Percentiles rank a stretch among this genome's conserved stretches.
Evolutionary conservation across 371 early-diverging fungal species (phyloP).

Genomic region (Rhizopus microsporus): DNA sequence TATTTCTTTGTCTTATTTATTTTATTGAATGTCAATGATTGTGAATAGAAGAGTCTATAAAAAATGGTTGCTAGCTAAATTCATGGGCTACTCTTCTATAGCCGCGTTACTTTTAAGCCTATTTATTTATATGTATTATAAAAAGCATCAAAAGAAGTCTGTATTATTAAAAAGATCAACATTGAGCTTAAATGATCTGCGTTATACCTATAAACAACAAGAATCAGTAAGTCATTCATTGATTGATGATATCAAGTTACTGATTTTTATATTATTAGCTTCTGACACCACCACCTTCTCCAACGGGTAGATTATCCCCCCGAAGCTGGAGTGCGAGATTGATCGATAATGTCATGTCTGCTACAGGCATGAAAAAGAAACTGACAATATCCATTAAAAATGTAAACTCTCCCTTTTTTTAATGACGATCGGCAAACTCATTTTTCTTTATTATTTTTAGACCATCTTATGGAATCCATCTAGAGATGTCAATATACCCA

Average conservation of each 20-base stretch:
- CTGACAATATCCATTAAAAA: constrained; percentile 48
- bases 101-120: neutral
- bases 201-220: too few species aligned
- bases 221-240: neutral
- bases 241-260: neutral
- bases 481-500: constrained; percentile 43
- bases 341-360: constrained; percentile 29
- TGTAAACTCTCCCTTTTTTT: constrained; percentile 22
- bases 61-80: neutral
- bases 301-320: constrained; percentile 7
- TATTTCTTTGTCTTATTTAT: neutral
- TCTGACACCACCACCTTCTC: constrained; percentile 20
- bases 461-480: constrained; percentile 53
- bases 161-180: too few species aligned
- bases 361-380: constrained; percentile 22
- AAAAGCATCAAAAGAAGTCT: neutral
- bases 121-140: neutral
- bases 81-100: neutral
- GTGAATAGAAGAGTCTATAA: neutral
- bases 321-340: constrained; percentile 36
- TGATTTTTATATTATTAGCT: neutral
- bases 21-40: neutral
- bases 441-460: constrained; percentile 15
- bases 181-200: neutral
- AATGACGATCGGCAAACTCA: neutral